Evolutionary conservation across 495 filamentous ascomycete genomes (phyloP).

Genomic region (Cairneyella variabilis): DNA sequence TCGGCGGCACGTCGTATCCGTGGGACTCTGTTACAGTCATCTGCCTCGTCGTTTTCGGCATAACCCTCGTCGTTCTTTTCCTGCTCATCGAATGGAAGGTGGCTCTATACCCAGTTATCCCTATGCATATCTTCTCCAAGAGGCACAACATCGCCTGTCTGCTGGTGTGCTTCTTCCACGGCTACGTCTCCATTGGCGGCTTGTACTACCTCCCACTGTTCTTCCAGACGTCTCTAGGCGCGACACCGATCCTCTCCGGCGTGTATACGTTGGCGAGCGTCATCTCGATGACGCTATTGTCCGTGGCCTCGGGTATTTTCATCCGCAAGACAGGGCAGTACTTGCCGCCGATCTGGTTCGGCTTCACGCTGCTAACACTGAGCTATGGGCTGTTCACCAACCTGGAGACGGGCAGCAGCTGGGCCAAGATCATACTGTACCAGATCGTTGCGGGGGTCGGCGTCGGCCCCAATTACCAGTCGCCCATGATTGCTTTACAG

Average conservation of each 20-base stretch:
- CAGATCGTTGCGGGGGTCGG: slow-evolving; percentile 48
- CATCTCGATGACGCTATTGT: slow-evolving; percentile 43
- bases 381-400: slow-evolving; percentile 55
- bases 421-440: slow-evolving; percentile 49
- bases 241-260: slow-evolving; percentile 59
- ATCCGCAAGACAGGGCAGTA: slow-evolving; percentile 61
- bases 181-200: slow-evolving; percentile 14
- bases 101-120: slow-evolving; percentile 68
- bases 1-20: slow-evolving; percentile 61
- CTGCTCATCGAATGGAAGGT: slow-evolving; percentile 58
- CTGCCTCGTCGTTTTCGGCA: slow-evolving; percentile 65
- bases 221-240: slow-evolving; percentile 68
- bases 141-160: slow-evolving; percentile 48
- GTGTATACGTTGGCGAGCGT: slow-evolving; percentile 62
- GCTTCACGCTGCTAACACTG: slow-evolving; percentile 45
- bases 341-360: slow-evolving; percentile 48
- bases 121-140: slow-evolving; percentile 55
- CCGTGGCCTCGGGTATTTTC: slow-evolving; percentile 42
- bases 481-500: slow-evolving; percentile 74
- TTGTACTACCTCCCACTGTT: slow-evolving; percentile 72
- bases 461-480: slow-evolving; percentile 51
- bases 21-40: slow-evolving; percentile 58
- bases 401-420: slow-evolving; percentile 35
- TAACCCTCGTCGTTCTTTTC: slow-evolving; percentile 52
- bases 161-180: slow-evolving; percentile 54